A percentile compares a stretch with the other conserved stretches of the same genome.
phyloP scores from a whole-genome alignment of 1,284 basidiomycete genomes.

The Cryptococcus sp. region DNA sequence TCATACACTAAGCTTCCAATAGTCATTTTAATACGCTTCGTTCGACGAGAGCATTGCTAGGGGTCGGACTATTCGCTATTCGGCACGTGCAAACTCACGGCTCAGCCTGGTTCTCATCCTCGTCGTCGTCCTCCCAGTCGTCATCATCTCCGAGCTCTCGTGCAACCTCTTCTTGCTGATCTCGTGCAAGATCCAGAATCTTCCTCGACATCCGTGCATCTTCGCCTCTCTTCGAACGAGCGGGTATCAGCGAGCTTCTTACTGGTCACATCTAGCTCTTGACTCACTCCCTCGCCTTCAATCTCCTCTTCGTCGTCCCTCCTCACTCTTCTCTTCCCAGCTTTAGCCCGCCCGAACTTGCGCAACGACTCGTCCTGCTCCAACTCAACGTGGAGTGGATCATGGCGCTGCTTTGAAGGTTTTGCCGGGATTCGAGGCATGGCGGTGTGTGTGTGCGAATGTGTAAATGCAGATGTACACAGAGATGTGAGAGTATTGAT shows the following conservation, averaged over 20 bases:
- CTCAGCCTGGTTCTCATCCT: slow-evolving; percentile 33
- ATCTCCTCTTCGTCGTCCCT: slow-evolving; percentile 57
- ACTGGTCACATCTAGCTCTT: background rate
- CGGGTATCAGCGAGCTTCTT: too few species aligned
- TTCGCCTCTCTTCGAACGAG: slow-evolving; percentile 63
- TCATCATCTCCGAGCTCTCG: slow-evolving; percentile 56
- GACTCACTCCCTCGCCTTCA: slow-evolving; percentile 57
- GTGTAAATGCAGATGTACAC: too few species aligned
- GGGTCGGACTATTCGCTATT: too few species aligned
- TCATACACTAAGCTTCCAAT: too few species aligned
- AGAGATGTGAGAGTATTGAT: too few species aligned
- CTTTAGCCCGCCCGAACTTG: slow-evolving; percentile 73
- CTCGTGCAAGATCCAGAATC: slow-evolving; percentile 88
- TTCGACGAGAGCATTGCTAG: too few species aligned
- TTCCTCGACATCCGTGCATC: slow-evolving; percentile 83
- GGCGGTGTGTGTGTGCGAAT: background rate
- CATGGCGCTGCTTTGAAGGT: slow-evolving; percentile 60
- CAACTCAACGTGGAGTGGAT: slow-evolving; percentile 80
- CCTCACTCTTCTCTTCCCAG: slow-evolving; percentile 71
- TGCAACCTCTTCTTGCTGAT: slow-evolving; percentile 88
- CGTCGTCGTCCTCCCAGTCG: slow-evolving; percentile 48
- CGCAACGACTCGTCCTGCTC: slow-evolving; percentile 70
- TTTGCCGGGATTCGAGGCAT: slow-evolving; percentile 46
- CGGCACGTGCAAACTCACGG: slow-evolving; percentile 19
- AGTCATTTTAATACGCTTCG: too few species aligned